phyloP scores from a whole-genome alignment of 2,329 filamentous ascomycete genomes.

The Penicillium sp. region DNA sequence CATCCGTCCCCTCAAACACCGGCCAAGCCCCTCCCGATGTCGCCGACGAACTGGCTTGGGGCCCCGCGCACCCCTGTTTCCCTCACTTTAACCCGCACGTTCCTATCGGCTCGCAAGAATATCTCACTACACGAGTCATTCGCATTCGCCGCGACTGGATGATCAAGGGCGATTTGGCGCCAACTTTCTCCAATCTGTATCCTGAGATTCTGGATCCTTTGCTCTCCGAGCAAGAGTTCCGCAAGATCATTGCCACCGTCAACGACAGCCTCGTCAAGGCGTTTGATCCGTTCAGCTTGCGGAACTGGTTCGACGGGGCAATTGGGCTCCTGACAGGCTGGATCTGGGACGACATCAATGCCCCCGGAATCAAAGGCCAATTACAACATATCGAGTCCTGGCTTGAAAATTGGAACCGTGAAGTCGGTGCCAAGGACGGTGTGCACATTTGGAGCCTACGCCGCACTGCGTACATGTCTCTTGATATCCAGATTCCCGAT shows the following conservation, averaged over 20 bases:
- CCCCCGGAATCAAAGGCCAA: slow-evolving; percentile 72
- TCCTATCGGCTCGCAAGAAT: slow-evolving; percentile 72
- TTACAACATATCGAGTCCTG: slow-evolving; percentile 73
- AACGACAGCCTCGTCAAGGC: slow-evolving; percentile 76
- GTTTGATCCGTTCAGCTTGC: slow-evolving; percentile 74
- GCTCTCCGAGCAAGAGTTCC: slow-evolving; percentile 82
- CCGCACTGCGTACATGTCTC: slow-evolving; percentile 80
- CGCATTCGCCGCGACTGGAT: slow-evolving; percentile 92
- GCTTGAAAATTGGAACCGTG: slow-evolving; percentile 83
- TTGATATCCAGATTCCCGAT: slow-evolving; percentile 55
- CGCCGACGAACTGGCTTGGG: slow-evolving; percentile 79
- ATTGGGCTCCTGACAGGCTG: slow-evolving; percentile 85
- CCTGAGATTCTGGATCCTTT: slow-evolving; percentile 92
- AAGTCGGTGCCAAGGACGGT: slow-evolving; percentile 59
- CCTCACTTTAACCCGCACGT: slow-evolving; percentile 94
- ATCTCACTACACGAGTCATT: slow-evolving; percentile 81
- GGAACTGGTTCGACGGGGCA: slow-evolving; percentile 78
- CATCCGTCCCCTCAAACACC: slow-evolving; percentile 42
- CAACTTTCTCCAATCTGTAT: slow-evolving; percentile 92
- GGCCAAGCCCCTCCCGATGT: slow-evolving; percentile 49
- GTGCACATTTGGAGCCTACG: slow-evolving; percentile 78
- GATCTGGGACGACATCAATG: slow-evolving; percentile 89
- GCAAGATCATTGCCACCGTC: slow-evolving; percentile 75
- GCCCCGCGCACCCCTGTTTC: slow-evolving; percentile 89
- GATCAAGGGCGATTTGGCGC: slow-evolving; percentile 82